These are phyloP conservation scores for Chaetomium olivaceum DNA, from an alignment of 2,329 filamentous ascomycete genomes.

Conservation along the genomic window DNA sequence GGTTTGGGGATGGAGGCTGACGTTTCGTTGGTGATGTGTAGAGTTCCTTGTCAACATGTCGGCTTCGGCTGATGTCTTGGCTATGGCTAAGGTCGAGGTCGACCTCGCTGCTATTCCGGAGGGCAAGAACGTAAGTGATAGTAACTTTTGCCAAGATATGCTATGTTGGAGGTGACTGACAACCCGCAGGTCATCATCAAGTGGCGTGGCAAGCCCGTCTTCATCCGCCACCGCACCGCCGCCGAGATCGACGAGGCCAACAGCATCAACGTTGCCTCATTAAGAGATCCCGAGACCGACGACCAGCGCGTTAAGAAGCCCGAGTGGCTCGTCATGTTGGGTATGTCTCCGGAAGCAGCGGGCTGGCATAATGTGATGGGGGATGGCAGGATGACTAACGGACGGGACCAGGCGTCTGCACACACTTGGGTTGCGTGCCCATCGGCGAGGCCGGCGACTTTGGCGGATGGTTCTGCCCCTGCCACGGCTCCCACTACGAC, in stretches of 20 bases:
- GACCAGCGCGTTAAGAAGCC: constrained; percentile 95
- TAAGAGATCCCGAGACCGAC: constrained; percentile 91
- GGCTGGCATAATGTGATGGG: background rate
- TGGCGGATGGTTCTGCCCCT: constrained; percentile 99
- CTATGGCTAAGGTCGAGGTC: constrained; percentile 99
- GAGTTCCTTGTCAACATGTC: constrained; percentile 99
- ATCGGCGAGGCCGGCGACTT: constrained; percentile 98
- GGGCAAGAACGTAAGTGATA: constrained; percentile 96
- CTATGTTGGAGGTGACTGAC: background rate
- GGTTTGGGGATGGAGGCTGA: background rate
- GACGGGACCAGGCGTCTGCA: constrained; percentile 77
- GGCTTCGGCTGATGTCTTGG: constrained; percentile 95
- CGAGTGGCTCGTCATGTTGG: constrained; percentile 98
- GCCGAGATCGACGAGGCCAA: constrained; percentile 95
- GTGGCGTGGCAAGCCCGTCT: constrained; percentile 99
- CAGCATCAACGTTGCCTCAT: constrained; percentile 74
- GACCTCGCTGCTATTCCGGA: constrained; percentile 90
- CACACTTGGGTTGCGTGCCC: constrained; percentile 97
- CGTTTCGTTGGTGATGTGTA: constrained; percentile 51
- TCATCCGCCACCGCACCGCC: constrained; percentile 96
- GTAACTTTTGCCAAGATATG: background rate
- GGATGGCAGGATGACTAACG: constrained; percentile 30
- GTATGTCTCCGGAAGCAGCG: constrained; percentile 49
- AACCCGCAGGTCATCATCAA: constrained; percentile 85
- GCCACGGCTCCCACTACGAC: constrained; percentile 99